phyloP scores from a whole-genome alignment of 225 moss, liverwort and hornwort species.

The Neckera pumila region DNA sequence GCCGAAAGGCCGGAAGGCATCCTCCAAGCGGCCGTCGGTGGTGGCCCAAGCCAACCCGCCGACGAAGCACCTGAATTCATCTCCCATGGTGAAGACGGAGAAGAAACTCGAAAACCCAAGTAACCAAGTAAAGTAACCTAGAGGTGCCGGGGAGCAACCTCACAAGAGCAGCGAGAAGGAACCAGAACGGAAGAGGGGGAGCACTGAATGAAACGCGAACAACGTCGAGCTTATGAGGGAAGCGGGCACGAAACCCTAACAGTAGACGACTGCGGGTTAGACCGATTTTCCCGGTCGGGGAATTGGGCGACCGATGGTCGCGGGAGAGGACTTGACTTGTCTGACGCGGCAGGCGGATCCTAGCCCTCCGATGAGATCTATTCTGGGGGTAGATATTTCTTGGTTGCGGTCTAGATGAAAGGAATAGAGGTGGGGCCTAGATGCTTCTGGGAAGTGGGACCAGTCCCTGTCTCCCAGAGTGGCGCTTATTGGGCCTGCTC shows the following conservation, averaged over 20 bases:
- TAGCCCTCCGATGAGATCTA: background rate
- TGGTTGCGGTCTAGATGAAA: background rate
- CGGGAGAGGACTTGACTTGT: background rate
- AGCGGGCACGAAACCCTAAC: constrained; percentile 4
- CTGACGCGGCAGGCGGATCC: background rate
- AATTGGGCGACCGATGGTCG: background rate
- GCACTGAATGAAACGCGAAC: rapidly evolving
- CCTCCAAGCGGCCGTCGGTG: constrained; percentile 43
- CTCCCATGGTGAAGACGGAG: background rate
- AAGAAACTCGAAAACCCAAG: background rate
- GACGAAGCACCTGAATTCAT: constrained; percentile 70
- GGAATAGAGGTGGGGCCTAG: background rate
- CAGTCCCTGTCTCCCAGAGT: no score
- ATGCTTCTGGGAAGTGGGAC: no score
- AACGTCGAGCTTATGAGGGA: constrained; percentile 2
- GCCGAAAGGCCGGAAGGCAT: constrained; percentile 48
- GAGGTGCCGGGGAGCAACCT: background rate
- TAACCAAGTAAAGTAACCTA: background rate
- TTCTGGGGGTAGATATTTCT: background rate
- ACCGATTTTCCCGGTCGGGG: background rate
- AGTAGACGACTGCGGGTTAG: background rate
- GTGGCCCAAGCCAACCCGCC: constrained; percentile 88
- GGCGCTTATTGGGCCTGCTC: background rate
- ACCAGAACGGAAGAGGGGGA: background rate
- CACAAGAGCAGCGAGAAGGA: background rate